These are phyloP conservation scores for Parietichytrium sp. DNA, from an alignment of 108 stramenopile genomes.

Conservation along the genomic window DNA sequence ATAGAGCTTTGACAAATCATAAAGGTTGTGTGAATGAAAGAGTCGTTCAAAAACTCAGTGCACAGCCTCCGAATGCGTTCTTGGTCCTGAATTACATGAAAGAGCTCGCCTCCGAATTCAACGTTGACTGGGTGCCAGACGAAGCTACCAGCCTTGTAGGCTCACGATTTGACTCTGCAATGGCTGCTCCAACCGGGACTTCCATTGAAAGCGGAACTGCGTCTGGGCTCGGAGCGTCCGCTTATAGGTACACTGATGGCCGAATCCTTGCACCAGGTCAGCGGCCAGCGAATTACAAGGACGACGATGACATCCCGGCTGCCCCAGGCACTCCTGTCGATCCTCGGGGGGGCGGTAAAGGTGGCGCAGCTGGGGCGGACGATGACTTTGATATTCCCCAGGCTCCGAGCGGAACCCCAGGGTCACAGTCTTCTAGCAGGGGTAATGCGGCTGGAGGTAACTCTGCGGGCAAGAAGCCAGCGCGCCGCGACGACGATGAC, in stretches of 20 bases:
- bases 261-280: constrained; percentile 26
- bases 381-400: too few species aligned
- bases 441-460: too few species aligned
- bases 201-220: neutral
- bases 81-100: constrained; percentile 53
- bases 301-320: neutral
- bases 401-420: too few species aligned
- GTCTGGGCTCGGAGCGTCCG: neutral
- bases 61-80: constrained; percentile 46
- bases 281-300: neutral
- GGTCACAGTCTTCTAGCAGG: too few species aligned
- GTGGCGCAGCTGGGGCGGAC: neutral
- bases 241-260: constrained; percentile 18
- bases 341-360: neutral
- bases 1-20: constrained; percentile 45
- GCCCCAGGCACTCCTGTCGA: neutral
- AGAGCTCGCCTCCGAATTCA: constrained; percentile 51
- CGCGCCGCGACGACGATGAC: neutral
- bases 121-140: constrained; percentile 52
- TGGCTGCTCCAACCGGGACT: constrained; percentile 24
- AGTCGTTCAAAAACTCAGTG: constrained; percentile 51
- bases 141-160: constrained; percentile 9
- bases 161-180: constrained; percentile 28
- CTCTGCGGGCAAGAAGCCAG: too few species aligned
- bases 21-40: constrained; percentile 55